Evolutionary conservation across 345 rosid species (phyloP).

Genomic region (Jatropha curcas): DNA sequence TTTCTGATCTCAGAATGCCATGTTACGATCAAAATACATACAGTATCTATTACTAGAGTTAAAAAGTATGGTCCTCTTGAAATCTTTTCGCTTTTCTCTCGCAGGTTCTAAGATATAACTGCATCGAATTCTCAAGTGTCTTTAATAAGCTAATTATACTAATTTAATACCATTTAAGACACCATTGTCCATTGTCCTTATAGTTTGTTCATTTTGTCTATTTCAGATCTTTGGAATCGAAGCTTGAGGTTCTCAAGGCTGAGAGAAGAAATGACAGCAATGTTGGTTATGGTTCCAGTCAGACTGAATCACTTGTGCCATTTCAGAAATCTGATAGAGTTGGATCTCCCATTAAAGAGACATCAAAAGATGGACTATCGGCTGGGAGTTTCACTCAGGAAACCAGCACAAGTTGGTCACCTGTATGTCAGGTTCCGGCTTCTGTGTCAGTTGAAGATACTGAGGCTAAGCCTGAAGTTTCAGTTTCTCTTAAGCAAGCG

Average conservation of each 20-base stretch:
- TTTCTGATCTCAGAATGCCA: background rate
- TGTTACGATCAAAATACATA: background rate
- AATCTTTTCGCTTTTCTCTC: no score
- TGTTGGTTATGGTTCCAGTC: slow-evolving; percentile 55
- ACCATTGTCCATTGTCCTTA: background rate
- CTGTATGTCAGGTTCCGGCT: slow-evolving; percentile 37
- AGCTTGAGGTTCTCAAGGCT: slow-evolving; percentile 70
- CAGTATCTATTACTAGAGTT: background rate
- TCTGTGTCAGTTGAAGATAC: slow-evolving; percentile 36
- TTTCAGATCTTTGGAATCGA: slow-evolving; percentile 71
- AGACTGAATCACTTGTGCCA: slow-evolving; percentile 58
- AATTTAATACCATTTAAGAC: no score
- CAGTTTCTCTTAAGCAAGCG: slow-evolving; percentile 31
- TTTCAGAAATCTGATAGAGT: slow-evolving; percentile 53
- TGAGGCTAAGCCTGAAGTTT: slow-evolving; percentile 41
- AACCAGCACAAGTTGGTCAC: slow-evolving; percentile 52
- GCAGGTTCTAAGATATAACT: no score
- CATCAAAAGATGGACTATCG: slow-evolving; percentile 64
- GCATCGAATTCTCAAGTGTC: background rate
- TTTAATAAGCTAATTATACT: background rate
- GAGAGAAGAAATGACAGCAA: slow-evolving; percentile 43
- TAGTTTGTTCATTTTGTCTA: slow-evolving; percentile 1
- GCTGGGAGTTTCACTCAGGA: slow-evolving; percentile 83
- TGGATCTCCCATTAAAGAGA: slow-evolving; percentile 59
- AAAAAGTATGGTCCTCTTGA: background rate